A percentile compares a stretch with the other conserved stretches of the same genome.
These are phyloP conservation scores for Thelonectria rubi DNA, from an alignment of 2,329 filamentous ascomycete species.

Conservation along the genomic window DNA sequence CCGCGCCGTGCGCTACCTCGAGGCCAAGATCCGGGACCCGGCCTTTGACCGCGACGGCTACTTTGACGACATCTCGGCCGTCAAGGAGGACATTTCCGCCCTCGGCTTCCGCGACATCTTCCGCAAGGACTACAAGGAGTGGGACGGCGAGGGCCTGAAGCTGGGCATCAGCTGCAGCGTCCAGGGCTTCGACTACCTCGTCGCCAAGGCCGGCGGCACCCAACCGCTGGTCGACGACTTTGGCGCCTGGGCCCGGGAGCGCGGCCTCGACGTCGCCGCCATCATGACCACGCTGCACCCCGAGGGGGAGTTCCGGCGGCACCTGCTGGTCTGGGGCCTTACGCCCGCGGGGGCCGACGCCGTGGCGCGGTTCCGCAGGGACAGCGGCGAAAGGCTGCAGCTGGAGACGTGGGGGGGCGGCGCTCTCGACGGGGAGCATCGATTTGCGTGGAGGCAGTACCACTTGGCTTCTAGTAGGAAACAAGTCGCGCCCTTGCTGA, in stretches of 20 bases:
- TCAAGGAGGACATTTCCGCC: slow-evolving; percentile 73
- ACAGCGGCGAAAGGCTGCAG: slow-evolving; percentile 58
- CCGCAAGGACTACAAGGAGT: slow-evolving; percentile 87
- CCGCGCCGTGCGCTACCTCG: slow-evolving; percentile 66
- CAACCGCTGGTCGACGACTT: slow-evolving; percentile 59
- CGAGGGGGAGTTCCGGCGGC: slow-evolving; percentile 66
- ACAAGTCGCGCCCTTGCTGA: slow-evolving; percentile 73
- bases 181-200: slow-evolving; percentile 68
- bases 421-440: slow-evolving; percentile 58
- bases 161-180: slow-evolving; percentile 76
- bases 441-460: slow-evolving; percentile 73
- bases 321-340: slow-evolving; percentile 74
- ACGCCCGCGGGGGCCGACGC: slow-evolving; percentile 59
- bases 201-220: slow-evolving; percentile 59
- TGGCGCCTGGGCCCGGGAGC: slow-evolving; percentile 62
- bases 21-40: slow-evolving; percentile 53
- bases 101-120: slow-evolving; percentile 73
- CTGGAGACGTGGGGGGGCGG: slow-evolving; percentile 65
- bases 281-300: slow-evolving; percentile 75
- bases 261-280: slow-evolving; percentile 67
- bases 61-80: slow-evolving; percentile 66
- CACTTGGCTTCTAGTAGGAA: slow-evolving; percentile 70
- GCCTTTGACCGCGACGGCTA: slow-evolving; percentile 64
- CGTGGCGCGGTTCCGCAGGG: slow-evolving; percentile 62
- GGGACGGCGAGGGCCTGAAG: slow-evolving; percentile 64